A percentile compares a stretch with the other conserved stretches of the same genome.
These are phyloP conservation scores for Neophaeococcomyces mojaviensis DNA, from an alignment of 2,329 filamentous ascomycete genomes.

Conservation along the genomic window DNA sequence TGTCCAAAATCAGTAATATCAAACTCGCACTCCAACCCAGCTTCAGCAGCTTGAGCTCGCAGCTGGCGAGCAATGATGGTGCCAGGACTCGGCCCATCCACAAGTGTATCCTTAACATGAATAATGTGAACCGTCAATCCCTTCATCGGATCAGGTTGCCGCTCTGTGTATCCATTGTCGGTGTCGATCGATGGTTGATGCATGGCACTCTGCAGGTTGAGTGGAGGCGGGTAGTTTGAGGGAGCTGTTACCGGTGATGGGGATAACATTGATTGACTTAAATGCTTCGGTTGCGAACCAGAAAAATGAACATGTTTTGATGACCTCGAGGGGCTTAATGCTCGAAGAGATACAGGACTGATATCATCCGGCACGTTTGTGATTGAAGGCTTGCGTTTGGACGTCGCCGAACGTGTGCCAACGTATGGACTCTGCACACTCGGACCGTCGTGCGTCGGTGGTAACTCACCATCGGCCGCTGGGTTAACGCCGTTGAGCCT, in stretches of 20 bases:
- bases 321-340: neutral
- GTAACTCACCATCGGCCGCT: neutral
- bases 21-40: constrained; percentile 70
- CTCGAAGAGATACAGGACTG: neutral
- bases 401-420: constrained; percentile 24
- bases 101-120: constrained; percentile 81
- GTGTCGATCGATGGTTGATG: neutral
- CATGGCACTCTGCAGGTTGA: neutral
- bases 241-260: neutral
- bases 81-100: constrained; percentile 58
- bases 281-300: neutral
- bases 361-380: neutral
- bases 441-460: constrained; percentile 69
- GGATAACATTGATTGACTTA: neutral
- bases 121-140: constrained; percentile 81
- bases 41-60: constrained; percentile 55
- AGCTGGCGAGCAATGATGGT: constrained; percentile 67
- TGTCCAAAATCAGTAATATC: constrained; percentile 62
- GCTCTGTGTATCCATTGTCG: neutral
- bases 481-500: neutral
- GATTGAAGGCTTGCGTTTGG: neutral
- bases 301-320: constrained; percentile 7
- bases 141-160: constrained; percentile 38
- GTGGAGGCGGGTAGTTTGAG: neutral
- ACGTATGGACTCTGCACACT: constrained; percentile 87